Conservation (phyloP, 257 asterid genomes). For the Craterostigma plantagineum region DNA sequence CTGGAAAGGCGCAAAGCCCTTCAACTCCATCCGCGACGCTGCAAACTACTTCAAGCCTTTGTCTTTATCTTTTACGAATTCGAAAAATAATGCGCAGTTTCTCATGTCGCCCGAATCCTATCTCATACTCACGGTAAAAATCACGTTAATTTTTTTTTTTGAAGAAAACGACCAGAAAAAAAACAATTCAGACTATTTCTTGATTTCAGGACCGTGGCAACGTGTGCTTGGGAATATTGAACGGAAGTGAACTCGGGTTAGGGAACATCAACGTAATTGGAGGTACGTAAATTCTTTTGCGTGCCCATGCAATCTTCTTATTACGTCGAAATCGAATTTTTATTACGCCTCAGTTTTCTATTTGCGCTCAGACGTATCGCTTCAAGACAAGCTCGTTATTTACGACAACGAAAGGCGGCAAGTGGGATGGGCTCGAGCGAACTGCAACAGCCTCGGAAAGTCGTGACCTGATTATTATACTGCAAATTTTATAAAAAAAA, state of each 20-base stretch:
- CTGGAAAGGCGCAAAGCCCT: constrained; percentile 63
- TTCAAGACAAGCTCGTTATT: constrained; percentile 72
- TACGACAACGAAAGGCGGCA: constrained; percentile 57
- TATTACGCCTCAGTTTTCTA: constrained; percentile 9
- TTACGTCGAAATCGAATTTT: no score
- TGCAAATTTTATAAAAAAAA: no score
- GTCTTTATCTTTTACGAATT: constrained; percentile 28
- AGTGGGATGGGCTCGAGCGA: constrained; percentile 60
- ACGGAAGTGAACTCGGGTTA: constrained; percentile 60
- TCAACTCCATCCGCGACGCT: constrained; percentile 45
- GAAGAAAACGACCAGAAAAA: no score
- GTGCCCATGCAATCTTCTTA: no score
- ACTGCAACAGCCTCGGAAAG: constrained; percentile 41
- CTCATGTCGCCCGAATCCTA: constrained; percentile 56
- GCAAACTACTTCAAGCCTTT: constrained; percentile 49
- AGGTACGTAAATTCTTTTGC: no score
- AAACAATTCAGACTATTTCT: constrained; percentile 3
- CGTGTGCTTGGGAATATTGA: constrained; percentile 75
- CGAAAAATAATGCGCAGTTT: constrained; percentile 35
- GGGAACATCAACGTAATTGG: constrained; percentile 47
- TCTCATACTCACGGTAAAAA: constrained; percentile 49
- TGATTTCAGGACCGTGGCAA: constrained; percentile 53
- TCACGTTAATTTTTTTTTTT: no score
- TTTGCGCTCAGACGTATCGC: constrained; percentile 42
- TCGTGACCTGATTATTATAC: no score